phyloP scores from a whole-genome alignment of 2,329 filamentous ascomycete genomes.

The Colletotrichum kahawae region DNA sequence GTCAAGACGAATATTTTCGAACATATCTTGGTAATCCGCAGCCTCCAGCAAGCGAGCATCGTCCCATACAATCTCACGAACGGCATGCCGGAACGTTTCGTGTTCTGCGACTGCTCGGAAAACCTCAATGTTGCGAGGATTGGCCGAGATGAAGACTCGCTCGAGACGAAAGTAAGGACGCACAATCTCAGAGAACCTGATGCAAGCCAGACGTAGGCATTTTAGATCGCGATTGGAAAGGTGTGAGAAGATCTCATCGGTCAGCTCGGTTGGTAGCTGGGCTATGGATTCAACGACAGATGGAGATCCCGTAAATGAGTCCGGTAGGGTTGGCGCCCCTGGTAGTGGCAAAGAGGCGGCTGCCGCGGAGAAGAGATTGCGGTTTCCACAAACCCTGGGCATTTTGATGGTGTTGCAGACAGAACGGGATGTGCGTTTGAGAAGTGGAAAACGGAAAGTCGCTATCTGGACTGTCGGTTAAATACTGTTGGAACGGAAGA shows the following conservation, averaged over 20 bases:
- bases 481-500: not conserved
- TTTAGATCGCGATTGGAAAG: not conserved
- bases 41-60: slow-evolving; percentile 25
- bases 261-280: not conserved
- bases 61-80: slow-evolving; percentile 46
- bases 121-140: slow-evolving; percentile 40
- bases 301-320: not conserved
- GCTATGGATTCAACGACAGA: not conserved
- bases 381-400: not conserved
- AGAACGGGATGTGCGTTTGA: not conserved
- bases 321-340: not conserved
- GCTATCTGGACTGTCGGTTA: not conserved
- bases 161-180: not conserved
- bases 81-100: slow-evolving; percentile 30
- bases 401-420: not conserved
- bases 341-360: not conserved
- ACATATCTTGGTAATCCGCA: not conserved
- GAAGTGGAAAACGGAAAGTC: not conserved
- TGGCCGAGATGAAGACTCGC: slow-evolving; percentile 45
- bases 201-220: not conserved
- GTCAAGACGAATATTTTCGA: not conserved
- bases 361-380: not conserved
- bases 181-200: not conserved
- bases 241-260: not conserved
- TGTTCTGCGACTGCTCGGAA: slow-evolving; percentile 40